These are phyloP conservation scores for Fusarium sublunatum DNA, from an alignment of 2,329 filamentous ascomycete species.

Conservation along the genomic window DNA sequence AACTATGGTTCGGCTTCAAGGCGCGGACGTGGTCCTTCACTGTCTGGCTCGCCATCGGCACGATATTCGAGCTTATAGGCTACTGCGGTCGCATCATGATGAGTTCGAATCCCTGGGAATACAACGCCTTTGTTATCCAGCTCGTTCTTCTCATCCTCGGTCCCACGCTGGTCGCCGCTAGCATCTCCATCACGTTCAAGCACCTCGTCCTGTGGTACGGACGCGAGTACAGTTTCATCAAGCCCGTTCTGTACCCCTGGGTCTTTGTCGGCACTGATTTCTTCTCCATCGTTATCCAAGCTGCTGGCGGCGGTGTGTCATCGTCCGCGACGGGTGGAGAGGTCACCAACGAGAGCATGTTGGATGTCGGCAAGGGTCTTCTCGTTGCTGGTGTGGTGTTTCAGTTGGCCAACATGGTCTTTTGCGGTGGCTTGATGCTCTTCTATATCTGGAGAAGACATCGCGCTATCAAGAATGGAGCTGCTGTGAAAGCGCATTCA, in stretches of 20 bases:
- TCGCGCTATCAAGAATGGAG: constrained; percentile 25
- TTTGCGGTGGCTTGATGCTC: constrained; percentile 41
- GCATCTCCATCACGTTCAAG: constrained; percentile 58
- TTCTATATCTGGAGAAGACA: constrained; percentile 38
- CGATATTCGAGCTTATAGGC: constrained; percentile 55
- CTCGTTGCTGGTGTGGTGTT: constrained; percentile 42
- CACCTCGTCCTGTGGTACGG: constrained; percentile 58
- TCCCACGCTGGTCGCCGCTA: constrained; percentile 56
- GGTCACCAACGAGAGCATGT: constrained; percentile 8
- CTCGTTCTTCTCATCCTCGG: constrained; percentile 57
- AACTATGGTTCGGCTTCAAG: constrained; percentile 49
- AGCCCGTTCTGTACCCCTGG: constrained; percentile 57
- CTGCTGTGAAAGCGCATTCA: constrained; percentile 8
- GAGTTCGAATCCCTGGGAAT: constrained; percentile 54
- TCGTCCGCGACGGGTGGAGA: constrained; percentile 29
- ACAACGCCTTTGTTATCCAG: constrained; percentile 55
- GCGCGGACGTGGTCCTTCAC: constrained; percentile 55
- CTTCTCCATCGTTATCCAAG: constrained; percentile 49
- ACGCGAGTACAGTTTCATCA: constrained; percentile 51
- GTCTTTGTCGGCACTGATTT: constrained; percentile 62
- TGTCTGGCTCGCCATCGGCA: constrained; percentile 51
- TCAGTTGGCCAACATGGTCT: constrained; percentile 41
- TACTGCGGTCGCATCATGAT: constrained; percentile 57
- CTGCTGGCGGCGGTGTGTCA: constrained; percentile 37
- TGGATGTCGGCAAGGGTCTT: constrained; percentile 31